Conservation (phyloP, 257 asterid genomes). For the Rauvolfia tetraphylla region DNA sequence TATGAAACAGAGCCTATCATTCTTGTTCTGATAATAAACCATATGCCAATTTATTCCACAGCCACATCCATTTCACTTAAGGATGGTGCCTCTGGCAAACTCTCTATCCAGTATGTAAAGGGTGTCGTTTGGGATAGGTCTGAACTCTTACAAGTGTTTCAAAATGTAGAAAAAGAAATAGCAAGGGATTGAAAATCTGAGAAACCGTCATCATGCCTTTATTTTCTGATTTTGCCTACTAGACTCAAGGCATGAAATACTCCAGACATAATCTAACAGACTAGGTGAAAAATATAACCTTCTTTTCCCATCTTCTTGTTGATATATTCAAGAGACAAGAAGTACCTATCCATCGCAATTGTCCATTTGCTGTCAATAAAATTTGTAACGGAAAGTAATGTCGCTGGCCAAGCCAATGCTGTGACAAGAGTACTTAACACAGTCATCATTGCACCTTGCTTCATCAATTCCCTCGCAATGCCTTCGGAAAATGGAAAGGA, state of each 20-base stretch:
- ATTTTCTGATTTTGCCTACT: neutral
- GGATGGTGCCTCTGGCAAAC: conserved; percentile 3
- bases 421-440: conserved; percentile 68
- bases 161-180: neutral
- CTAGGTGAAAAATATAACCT: neutral
- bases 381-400: conserved; percentile 65
- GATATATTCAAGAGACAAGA: conserved; percentile 19
- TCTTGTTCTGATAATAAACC: no score
- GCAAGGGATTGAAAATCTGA: neutral
- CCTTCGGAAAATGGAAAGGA: conserved; percentile 43
- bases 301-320: neutral
- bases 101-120: neutral
- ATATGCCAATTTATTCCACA: neutral
- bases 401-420: conserved; percentile 94
- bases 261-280: neutral
- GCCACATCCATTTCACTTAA: neutral
- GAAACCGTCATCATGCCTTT: neutral
- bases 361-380: conserved; percentile 97
- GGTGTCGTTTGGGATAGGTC: neutral
- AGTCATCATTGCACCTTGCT: conserved; percentile 94
- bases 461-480: conserved; percentile 77
- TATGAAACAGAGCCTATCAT: neutral
- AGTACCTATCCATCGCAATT: conserved; percentile 81
- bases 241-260: neutral
- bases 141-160: neutral